These are phyloP conservation scores for Gossypium gossypioides DNA, from an alignment of 441 rosid species.

Conservation along the genomic window DNA sequence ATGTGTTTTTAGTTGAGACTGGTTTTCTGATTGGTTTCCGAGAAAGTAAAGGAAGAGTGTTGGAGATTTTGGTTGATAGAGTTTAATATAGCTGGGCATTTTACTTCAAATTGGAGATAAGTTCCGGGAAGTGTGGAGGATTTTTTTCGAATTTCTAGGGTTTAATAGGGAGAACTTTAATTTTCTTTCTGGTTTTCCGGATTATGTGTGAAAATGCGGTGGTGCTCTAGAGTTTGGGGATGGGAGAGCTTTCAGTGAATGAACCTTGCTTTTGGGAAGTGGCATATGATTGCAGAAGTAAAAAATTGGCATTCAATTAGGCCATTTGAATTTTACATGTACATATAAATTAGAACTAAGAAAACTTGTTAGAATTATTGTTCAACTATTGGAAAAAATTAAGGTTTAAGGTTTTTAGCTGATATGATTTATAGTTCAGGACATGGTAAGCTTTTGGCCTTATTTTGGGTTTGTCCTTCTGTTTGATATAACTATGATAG, in stretches of 20 bases:
- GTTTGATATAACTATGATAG: background rate
- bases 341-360: too few relatives aligned
- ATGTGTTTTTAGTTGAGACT: background rate
- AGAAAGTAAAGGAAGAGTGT: background rate
- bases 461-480: background rate
- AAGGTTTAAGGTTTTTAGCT: background rate
- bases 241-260: too few relatives aligned
- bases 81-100: too few relatives aligned
- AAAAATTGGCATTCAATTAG: too few relatives aligned
- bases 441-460: background rate
- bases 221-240: background rate
- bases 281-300: background rate
- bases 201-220: background rate
- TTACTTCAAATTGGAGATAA: too few relatives aligned
- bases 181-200: background rate
- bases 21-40: conserved; percentile 6
- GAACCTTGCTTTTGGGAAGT: too few relatives aligned
- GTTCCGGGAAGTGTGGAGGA: background rate
- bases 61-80: too few relatives aligned
- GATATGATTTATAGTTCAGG: background rate
- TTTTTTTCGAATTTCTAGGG: background rate
- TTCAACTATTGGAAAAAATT: background rate
- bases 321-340: too few relatives aligned
- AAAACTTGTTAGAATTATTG: background rate
- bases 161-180: background rate